These are phyloP conservation scores for Claviceps africana DNA, from an alignment of 2,329 filamentous ascomycete species.

Conservation along the genomic window DNA sequence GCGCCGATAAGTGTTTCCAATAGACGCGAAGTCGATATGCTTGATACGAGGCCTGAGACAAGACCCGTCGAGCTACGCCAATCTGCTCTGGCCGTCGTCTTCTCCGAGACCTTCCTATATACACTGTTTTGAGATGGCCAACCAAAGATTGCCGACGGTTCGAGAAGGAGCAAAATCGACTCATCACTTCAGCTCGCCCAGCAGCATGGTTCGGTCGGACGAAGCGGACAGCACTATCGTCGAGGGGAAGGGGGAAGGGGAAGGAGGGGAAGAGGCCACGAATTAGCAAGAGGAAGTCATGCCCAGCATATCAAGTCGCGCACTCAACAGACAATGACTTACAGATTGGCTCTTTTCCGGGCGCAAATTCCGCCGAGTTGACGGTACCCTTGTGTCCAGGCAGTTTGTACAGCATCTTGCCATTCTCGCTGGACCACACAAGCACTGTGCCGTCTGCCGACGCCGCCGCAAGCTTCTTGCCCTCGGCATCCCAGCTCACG, in stretches of 20 bases:
- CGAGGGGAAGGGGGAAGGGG: neutral
- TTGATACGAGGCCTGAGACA: neutral
- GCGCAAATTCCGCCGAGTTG: constrained; percentile 86
- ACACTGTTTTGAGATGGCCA: neutral
- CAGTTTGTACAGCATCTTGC: constrained; percentile 85
- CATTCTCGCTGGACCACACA: constrained; percentile 79
- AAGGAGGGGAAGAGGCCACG: neutral
- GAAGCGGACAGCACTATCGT: constrained; percentile 69
- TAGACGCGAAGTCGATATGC: neutral
- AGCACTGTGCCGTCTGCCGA: constrained; percentile 84
- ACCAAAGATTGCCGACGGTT: neutral
- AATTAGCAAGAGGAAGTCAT: constrained; percentile 18
- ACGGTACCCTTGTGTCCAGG: constrained; percentile 92
- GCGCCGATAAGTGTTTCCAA: neutral
- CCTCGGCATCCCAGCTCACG: constrained; percentile 78
- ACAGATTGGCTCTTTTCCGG: constrained; percentile 75
- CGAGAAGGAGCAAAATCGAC: neutral
- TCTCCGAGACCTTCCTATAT: neutral
- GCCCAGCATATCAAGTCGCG: neutral
- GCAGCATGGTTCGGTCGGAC: constrained; percentile 72
- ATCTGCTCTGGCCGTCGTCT: neutral
- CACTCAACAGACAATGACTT: constrained; percentile 25
- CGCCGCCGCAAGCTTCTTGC: constrained; percentile 76
- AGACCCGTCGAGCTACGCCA: neutral
- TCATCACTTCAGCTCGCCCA: constrained; percentile 58